Percentiles rank a stretch among this genome's conserved stretches.
Evolutionary conservation across 176 grass and related monocot species (phyloP).

Genomic region (Triticum urartu): DNA sequence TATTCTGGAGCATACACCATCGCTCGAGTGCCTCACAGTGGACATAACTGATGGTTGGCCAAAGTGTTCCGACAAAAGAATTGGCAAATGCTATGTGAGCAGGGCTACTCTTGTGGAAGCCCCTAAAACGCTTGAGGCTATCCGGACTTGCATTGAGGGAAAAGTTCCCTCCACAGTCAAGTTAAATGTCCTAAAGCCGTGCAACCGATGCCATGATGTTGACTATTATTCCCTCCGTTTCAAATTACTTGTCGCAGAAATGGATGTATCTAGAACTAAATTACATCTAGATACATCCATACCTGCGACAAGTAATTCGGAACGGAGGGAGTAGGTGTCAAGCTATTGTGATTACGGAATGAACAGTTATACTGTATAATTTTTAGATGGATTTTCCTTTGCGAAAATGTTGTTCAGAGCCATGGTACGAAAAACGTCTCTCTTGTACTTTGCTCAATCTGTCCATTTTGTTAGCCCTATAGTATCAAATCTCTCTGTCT

Average conservation of each 20-base stretch:
- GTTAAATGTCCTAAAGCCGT: neutral
- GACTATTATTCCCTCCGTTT: neutral
- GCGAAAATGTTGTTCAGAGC: too few species aligned
- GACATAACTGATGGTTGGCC: neutral
- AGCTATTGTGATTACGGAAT: neutral
- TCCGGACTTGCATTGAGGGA: neutral
- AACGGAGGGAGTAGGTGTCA: neutral
- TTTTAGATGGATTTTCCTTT: neutral
- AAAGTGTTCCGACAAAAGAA: neutral
- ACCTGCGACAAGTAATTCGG: too few species aligned
- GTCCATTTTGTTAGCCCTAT: neutral
- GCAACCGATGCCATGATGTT: neutral
- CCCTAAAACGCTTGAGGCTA: neutral
- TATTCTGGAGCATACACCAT: conserved; percentile 4
- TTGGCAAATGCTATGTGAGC: neutral
- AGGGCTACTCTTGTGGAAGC: neutral
- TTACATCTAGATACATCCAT: too few species aligned
- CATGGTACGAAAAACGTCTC: too few species aligned
- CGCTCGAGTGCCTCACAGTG: neutral
- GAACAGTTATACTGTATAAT: neutral
- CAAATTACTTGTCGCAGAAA: too few species aligned
- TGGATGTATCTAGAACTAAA: too few species aligned
- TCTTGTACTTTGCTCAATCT: neutral
- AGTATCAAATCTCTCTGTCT: neutral
- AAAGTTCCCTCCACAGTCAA: neutral